Base-by-base conservation (phyloP, 805 yeast genomes). In the Cyberlindnera nakhonratchasimensis region DNA sequence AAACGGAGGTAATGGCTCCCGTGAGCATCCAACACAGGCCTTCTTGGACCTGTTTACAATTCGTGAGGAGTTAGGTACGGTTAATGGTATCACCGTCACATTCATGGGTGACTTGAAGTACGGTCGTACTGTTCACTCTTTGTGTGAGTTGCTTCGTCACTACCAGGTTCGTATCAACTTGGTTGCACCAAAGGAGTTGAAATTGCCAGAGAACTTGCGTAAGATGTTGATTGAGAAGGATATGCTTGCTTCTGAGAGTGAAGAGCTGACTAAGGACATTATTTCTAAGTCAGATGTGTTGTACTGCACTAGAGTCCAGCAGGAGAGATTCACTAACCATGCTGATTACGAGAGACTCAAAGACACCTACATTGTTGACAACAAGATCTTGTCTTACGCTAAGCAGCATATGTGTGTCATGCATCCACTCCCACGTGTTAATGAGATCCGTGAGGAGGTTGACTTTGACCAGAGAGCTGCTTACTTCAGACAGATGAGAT, bases 381-480 rank as follows among this genome's bases (percentile, higher is more conserved):
- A 91, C 78, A 82, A 76, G 69, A 85, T 91, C 48, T 76, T 93
- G 63, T 75, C 88, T 23, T 81, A 85, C 65, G 98, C 99, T 57
- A 93, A 95, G 72, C 89, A 88, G 65, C 96, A 93, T 70, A 93
- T 93, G 98, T 88, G 96, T 66, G 85, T 93, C 51, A 84, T 93
- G 96, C 99, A 93, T 66, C 99, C 99, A 64, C 79, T 93, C 58
- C 99, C 99, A 64, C 86, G 99, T 69, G 90, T 88, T 52, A 84
- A 80, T 59, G 99, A 93, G 71, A 91, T 93, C 57, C 86, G 86
- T 61, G 98, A 90, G 70, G 99, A 93, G 72, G 98, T 93, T 59
- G 99, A 93, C 66, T 93, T 91, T 62, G 99, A 93, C 69, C 97
- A 91, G 68, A 86, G 99, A 67, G 98, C 99, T 52, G 98, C 99